Conservation (phyloP, 768 basidiomycete genomes). For the Pisolithus marmoratus region DNA sequence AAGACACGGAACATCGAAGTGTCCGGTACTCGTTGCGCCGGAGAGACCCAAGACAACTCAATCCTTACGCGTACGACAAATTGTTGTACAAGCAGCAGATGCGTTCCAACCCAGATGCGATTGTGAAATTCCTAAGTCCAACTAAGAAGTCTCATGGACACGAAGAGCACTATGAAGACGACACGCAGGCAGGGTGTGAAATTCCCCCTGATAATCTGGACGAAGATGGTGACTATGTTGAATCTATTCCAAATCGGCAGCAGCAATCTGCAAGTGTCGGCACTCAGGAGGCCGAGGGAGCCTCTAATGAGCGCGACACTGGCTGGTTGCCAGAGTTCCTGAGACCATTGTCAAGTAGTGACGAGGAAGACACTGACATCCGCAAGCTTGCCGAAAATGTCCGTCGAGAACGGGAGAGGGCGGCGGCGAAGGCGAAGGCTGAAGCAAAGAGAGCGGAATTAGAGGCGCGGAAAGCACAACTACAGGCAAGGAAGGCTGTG, state of each 20-base stretch:
- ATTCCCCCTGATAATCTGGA: constrained; percentile 14
- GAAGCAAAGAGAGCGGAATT: constrained; percentile 12
- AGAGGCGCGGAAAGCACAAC: constrained; percentile 10
- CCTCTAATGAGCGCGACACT: neutral
- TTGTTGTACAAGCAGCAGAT: constrained; percentile 47
- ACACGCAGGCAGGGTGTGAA: constrained; percentile 27
- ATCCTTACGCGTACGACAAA: constrained; percentile 58
- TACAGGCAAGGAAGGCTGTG: constrained; percentile 9
- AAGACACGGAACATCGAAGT: constrained; percentile 10
- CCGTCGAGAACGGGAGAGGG: constrained; percentile 25
- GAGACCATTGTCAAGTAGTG: constrained; percentile 34
- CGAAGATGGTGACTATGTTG: constrained; percentile 24
- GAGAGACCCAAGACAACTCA: constrained; percentile 50
- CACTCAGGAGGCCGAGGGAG: neutral
- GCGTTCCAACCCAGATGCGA: constrained; percentile 57
- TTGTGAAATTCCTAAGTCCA: constrained; percentile 46
- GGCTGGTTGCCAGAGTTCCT: constrained; percentile 33
- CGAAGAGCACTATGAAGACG: constrained; percentile 23
- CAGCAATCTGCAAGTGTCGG: constrained; percentile 2
- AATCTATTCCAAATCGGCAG: constrained; percentile 8
- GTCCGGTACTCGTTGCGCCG: constrained; percentile 50
- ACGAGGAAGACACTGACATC: constrained; percentile 35
- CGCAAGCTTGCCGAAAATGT: constrained; percentile 29
- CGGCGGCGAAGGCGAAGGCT: constrained; percentile 13
- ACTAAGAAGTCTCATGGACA: constrained; percentile 20